Percentiles rank a stretch among this genome's conserved stretches.
These are phyloP conservation scores for Scheffersomyces stipitis DNA, from an alignment of 805 yeast genomes.

Conservation along the genomic window DNA sequence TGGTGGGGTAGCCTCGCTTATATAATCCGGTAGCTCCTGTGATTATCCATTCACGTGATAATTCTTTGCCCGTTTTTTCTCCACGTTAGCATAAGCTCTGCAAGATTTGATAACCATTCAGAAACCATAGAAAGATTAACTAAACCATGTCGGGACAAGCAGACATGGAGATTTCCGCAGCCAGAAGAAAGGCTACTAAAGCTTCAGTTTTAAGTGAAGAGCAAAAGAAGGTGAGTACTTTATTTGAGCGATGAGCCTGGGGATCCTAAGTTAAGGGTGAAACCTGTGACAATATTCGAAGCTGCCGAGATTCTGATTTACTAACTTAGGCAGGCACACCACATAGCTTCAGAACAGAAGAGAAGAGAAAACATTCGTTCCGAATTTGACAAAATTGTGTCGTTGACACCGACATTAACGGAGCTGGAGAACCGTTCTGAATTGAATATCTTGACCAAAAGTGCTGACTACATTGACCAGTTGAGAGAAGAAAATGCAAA, in stretches of 20 bases:
- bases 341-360: constrained; percentile 82
- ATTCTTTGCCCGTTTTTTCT: too few species aligned
- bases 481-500: constrained; percentile 50
- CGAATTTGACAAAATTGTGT: constrained; percentile 75
- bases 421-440: constrained; percentile 80
- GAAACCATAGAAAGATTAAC: background rate
- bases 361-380: constrained; percentile 82
- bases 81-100: too few species aligned
- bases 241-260: background rate
- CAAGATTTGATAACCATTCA: too few species aligned
- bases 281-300: too few species aligned
- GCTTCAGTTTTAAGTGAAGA: constrained; percentile 34
- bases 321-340: constrained; percentile 52
- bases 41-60: too few species aligned
- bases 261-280: too few species aligned
- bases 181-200: constrained; percentile 21
- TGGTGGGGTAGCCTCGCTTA: too few species aligned
- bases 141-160: background rate
- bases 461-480: constrained; percentile 53
- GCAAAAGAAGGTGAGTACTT: constrained; percentile 31
- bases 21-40: too few species aligned
- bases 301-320: too few species aligned
- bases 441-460: constrained; percentile 66
- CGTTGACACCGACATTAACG: constrained; percentile 69
- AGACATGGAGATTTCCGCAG: background rate